Percentiles rank a stretch among this genome's conserved stretches.
Evolutionary conservation across 1,284 basidiomycete genomes (phyloP).

Genomic region (Sanghuangporus sanghuang): DNA sequence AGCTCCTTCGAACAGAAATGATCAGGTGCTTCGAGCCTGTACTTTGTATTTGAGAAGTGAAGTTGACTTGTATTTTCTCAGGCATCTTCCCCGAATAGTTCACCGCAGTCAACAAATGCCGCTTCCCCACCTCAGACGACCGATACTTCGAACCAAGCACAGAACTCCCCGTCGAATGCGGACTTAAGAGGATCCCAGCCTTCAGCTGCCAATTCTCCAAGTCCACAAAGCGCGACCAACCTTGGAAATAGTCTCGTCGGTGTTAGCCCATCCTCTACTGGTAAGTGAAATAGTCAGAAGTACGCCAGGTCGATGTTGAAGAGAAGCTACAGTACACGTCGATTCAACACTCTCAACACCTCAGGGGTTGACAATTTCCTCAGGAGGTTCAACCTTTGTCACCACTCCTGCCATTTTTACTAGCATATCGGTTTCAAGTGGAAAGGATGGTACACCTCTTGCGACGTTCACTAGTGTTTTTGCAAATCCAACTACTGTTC

Average conservation of each 20-base stretch:
- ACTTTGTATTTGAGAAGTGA: not conserved
- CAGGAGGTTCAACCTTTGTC: conserved; percentile 1
- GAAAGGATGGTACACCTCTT: not conserved
- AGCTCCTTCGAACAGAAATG: not conserved
- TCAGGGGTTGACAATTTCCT: conserved; percentile 1
- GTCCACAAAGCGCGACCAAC: not conserved
- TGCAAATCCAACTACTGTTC: conserved; percentile 6
- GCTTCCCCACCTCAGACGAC: not conserved
- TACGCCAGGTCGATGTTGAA: not conserved
- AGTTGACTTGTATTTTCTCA: not conserved
- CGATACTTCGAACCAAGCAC: not conserved
- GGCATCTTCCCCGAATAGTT: not conserved
- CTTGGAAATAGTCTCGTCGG: not conserved
- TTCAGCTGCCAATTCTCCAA: conserved; percentile 5
- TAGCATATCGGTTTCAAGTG: not conserved
- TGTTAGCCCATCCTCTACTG: not conserved
- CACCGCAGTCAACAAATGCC: not conserved
- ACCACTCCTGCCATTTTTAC: conserved; percentile 4
- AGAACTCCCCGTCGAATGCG: conserved; percentile 1
- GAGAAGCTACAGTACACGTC: not conserved
- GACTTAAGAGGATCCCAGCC: not conserved
- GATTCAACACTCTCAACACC: conserved; percentile 6
- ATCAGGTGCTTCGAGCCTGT: not conserved
- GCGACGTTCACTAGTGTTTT: conserved; percentile 13
- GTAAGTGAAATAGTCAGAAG: not conserved